Evolutionary conservation across 2,329 filamentous ascomycete species (phyloP), one percentile per base, ranked within the genome.

Genomic region (Hymenoscyphus albidus): DNA sequence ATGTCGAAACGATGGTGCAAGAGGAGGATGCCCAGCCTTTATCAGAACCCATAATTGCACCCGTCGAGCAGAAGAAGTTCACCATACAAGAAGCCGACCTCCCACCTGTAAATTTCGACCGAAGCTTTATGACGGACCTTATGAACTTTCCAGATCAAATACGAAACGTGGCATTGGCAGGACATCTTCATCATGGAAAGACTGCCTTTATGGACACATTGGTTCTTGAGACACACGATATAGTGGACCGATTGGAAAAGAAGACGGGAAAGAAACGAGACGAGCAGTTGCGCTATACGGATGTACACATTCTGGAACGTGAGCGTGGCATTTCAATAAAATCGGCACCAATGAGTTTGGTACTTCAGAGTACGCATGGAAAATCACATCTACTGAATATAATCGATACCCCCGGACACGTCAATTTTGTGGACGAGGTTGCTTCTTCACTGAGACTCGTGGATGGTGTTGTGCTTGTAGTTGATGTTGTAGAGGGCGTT

Each of bases 131-230:
- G 91, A 89, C 91, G 40, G 94, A 98, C 78, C 80, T 98, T 72
- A 94, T 98, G 88, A 97, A 92, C 80, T 97, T 92, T 70, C 95
- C 95, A 16, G 91, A 96, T 14, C 93, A 98, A 78, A 93, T 92
- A 75, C 87, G 95, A 70, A 99, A 99, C 75, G 84, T 99, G 70
- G 94, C 93, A 1, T 81, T 99, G 60, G 93, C 91, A 5, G 95
- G 95, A 61, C 94, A 99, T 77, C 78, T 99, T 64, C 95, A 99
- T 76, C 95, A 99, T 78, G 95, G 95, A 71, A 99, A 99, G 82
- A 99, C 95, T 12, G 92, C 94, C 0, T 92, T 99, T 70, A 93
- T 98, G 90, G 95, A 99, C 77, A 98, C 97, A 92, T 81, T 99
- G 70, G 95, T 99, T 13, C 82, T 94, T 74, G 92, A 99, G 79